phyloP scores from a whole-genome alignment of 371 early-diverging fungal species.

The Phascolomyces articulosus region DNA sequence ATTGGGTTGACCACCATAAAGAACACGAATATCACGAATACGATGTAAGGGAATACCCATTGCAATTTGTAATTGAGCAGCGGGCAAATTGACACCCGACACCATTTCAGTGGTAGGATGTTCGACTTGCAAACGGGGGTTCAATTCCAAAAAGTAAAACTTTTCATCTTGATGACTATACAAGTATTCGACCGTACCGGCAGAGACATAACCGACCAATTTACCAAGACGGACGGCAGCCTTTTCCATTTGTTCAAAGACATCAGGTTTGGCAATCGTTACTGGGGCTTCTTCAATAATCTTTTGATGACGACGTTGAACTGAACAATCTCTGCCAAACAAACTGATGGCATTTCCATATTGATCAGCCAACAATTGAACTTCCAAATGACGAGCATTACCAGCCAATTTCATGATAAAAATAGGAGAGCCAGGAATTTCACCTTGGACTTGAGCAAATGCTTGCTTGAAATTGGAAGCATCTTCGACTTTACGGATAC shows the following conservation, averaged over 20 bases:
- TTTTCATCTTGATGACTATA: conserved; percentile 85
- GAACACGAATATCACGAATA: conserved; percentile 93
- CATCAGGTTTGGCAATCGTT: conserved; percentile 84
- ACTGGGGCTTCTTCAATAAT: conserved; percentile 97
- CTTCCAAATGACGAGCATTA: conserved; percentile 96
- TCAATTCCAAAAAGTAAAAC: conserved; percentile 98
- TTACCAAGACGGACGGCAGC: conserved; percentile 95
- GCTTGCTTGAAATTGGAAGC: conserved; percentile 73
- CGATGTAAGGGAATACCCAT: conserved; percentile 97
- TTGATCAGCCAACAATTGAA: conserved; percentile 96
- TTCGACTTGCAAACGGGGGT: conserved; percentile 99
- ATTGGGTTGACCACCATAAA: conserved; percentile 88
- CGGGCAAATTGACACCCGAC: conserved; percentile 97
- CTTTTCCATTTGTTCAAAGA: conserved; percentile 91
- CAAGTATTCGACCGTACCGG: conserved; percentile 98
- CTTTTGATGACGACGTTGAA: conserved; percentile 98
- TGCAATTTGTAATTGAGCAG: conserved; percentile 96
- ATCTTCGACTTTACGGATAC: conserved; percentile 91
- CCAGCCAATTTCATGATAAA: conserved; percentile 97
- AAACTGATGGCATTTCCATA: conserved; percentile 97
- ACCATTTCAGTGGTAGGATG: conserved; percentile 99
- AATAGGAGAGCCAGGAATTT: conserved; percentile 96
- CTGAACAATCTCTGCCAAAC: conserved; percentile 98
- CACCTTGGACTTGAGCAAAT: conserved; percentile 88
- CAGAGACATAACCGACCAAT: conserved; percentile 94